Evolutionary conservation across 805 yeast genomes (phyloP).

Genomic region (Yamadazyma laniorum): DNA sequence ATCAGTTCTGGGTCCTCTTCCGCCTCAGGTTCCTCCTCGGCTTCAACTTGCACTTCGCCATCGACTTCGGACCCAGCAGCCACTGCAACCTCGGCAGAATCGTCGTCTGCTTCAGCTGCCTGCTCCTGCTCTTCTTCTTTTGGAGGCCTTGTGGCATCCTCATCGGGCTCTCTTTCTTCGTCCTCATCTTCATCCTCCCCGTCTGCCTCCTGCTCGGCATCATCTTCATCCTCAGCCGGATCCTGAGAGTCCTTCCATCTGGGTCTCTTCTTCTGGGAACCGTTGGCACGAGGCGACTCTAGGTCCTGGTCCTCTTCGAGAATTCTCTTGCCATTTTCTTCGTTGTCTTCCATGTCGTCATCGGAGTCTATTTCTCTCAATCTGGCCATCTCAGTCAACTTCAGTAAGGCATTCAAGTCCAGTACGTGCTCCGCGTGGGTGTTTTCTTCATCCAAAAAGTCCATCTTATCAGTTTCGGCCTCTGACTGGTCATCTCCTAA

Average conservation of each 20-base stretch:
- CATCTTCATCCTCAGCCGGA: conserved; percentile 16
- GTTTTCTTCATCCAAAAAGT: conserved; percentile 39
- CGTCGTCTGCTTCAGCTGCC: neutral
- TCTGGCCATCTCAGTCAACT: conserved; percentile 42
- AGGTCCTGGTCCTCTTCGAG: conserved; percentile 4
- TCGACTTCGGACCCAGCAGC: conserved; percentile 1
- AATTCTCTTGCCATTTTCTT: conserved; percentile 1
- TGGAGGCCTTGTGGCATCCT: conserved; percentile 1
- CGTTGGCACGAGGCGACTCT: conserved; percentile 9
- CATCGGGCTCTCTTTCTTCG: conserved; percentile 15
- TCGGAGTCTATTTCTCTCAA: conserved; percentile 38
- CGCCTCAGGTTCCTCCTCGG: conserved; percentile 8
- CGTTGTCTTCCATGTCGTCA: conserved; percentile 27
- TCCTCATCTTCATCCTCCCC: conserved; percentile 9
- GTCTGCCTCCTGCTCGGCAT: conserved; percentile 20
- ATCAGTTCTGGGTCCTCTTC: conserved; percentile 14
- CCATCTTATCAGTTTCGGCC: conserved; percentile 91
- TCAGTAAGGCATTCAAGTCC: conserved; percentile 39
- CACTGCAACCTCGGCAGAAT: neutral
- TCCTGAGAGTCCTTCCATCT: conserved; percentile 2
- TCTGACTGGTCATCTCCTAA: conserved; percentile 68
- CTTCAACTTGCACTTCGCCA: conserved; percentile 12
- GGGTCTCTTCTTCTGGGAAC: conserved; percentile 10
- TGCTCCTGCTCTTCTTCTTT: no score
- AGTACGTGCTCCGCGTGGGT: conserved; percentile 23